Evolutionary conservation across 257 asterid species (phyloP).

Genomic region (Przewalskia tangutica): DNA sequence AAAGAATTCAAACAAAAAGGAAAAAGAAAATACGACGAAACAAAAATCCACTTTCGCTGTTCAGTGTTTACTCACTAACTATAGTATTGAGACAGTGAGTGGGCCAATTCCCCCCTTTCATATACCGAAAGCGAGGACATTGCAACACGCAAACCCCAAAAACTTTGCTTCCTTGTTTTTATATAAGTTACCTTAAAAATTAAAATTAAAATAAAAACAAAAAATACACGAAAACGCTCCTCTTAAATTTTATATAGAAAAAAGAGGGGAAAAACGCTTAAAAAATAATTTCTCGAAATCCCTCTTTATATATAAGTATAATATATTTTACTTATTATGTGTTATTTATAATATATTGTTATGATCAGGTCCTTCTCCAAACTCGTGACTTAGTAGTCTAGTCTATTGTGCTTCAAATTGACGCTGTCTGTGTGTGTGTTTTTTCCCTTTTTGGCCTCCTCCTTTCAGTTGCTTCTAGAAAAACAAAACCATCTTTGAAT

Average conservation of each 20-base stretch:
- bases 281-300: background rate
- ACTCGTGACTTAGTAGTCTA: no score
- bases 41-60: background rate
- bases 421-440: slow-evolving; percentile 35
- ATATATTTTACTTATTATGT: no score
- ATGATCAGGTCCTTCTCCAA: no score
- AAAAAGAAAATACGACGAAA: background rate
- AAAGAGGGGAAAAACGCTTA: background rate
- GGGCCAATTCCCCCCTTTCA: background rate
- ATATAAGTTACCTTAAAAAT: no score
- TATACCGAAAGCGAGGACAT: background rate
- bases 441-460: slow-evolving; percentile 9
- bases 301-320: background rate
- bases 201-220: no score
- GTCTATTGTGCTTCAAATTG: slow-evolving; percentile 40
- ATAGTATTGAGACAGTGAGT: background rate
- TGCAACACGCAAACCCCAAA: background rate
- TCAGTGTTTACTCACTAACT: background rate
- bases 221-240: no score
- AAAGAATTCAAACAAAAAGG: background rate
- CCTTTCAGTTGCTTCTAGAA: background rate
- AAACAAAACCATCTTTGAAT: background rate
- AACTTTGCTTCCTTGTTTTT: background rate
- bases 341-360: no score
- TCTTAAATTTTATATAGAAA: no score